phyloP scores from a whole-genome alignment of 495 filamentous ascomycete species.

The Xylaria nigripes region DNA sequence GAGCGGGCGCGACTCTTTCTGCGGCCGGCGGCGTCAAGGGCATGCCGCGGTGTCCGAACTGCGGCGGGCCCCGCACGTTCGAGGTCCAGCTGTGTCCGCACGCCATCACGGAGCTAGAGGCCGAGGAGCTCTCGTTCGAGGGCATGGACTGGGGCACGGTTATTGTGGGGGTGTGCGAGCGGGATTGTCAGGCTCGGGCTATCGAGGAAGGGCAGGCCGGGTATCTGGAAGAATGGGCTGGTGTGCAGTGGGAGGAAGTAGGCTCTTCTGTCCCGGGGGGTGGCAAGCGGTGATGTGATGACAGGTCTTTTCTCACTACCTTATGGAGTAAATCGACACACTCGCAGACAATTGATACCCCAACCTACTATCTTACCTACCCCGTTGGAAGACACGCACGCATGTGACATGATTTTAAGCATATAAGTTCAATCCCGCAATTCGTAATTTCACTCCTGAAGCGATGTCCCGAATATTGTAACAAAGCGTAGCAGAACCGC shows the following conservation, averaged over 20 bases:
- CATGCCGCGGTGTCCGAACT: constrained; percentile 70
- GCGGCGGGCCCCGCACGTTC: constrained; percentile 68
- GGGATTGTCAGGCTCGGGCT: constrained; percentile 54
- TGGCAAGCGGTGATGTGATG: constrained; percentile 6
- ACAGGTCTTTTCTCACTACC: too few relatives aligned
- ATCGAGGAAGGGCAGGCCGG: constrained; percentile 43
- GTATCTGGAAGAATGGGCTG: constrained; percentile 90
- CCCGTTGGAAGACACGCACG: too few relatives aligned
- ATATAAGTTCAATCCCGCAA: too few relatives aligned
- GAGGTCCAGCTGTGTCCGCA: constrained; percentile 79
- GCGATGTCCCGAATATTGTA: too few relatives aligned
- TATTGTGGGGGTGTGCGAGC: constrained; percentile 75
- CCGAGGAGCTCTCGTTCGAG: constrained; percentile 64
- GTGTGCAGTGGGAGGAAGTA: constrained; percentile 93
- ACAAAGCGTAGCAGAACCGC: too few relatives aligned
- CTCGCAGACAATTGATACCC: too few relatives aligned
- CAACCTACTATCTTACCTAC: too few relatives aligned
- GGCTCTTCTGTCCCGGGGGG: constrained; percentile 13
- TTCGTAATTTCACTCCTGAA: too few relatives aligned
- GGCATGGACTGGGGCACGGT: constrained; percentile 99
- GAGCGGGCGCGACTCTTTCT: constrained; percentile 5
- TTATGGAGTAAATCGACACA: too few relatives aligned
- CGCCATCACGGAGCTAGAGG: constrained; percentile 82
- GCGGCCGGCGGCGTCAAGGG: constrained; percentile 26
- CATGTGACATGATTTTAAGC: too few relatives aligned